These are phyloP conservation scores for Dendrobium huoshanense DNA, from an alignment of 106 monocot species.

Conservation along the genomic window DNA sequence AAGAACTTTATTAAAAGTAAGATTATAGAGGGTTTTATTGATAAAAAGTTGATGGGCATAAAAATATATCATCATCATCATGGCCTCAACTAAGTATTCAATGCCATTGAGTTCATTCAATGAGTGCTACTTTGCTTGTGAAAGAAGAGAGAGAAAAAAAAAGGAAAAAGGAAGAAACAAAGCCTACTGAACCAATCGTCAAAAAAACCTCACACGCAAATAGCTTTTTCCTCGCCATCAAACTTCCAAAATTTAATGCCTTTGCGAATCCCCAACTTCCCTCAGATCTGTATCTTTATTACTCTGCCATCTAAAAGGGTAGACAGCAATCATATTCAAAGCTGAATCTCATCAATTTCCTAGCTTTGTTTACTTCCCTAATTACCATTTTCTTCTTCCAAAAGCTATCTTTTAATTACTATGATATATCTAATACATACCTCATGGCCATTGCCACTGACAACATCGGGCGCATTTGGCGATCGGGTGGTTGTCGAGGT, in stretches of 20 bases:
- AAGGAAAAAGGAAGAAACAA: neutral
- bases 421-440: slow-evolving; percentile 14
- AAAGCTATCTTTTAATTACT: neutral
- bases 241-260: slow-evolving; percentile 3
- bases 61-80: too few species aligned
- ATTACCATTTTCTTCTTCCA: neutral
- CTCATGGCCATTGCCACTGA: slow-evolving; percentile 97
- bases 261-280: neutral
- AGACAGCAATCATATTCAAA: slow-evolving; percentile 11
- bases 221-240: neutral
- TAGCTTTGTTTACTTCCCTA: neutral
- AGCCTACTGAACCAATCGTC: neutral
- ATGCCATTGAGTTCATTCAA: too few species aligned
- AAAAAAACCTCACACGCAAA: neutral
- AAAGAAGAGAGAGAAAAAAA: neutral
- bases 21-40: too few species aligned
- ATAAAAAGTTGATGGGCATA: too few species aligned
- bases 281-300: neutral
- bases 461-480: slow-evolving; percentile 41
- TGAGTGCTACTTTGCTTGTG: neutral
- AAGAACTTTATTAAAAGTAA: too few species aligned
- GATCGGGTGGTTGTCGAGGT: slow-evolving; percentile 4
- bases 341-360: neutral
- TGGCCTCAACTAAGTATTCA: too few species aligned
- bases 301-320: neutral